Base-by-base conservation (phyloP, 441 rosid genomes). In the Aleurites moluccanus region DNA sequence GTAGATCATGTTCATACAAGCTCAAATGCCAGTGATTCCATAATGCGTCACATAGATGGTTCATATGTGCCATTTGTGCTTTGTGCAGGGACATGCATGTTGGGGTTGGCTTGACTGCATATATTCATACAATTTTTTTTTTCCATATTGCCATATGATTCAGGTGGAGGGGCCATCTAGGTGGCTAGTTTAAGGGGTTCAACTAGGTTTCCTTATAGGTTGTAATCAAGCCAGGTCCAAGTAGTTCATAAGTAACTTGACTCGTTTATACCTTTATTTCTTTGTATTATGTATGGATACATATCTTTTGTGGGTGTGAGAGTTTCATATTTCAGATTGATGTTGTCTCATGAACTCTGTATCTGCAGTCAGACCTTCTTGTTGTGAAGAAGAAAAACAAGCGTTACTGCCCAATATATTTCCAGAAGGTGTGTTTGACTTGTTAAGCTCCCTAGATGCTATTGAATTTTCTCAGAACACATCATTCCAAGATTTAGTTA, bases 331-430 rank as follows among this genome's bases (percentile, higher is more conserved):
- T 21, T 56, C 30, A 33, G 27, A 49, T 73, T 53, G 27, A 67
- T 73, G 25, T 66, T 35, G 40, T 77, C 47, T 73, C 79, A 52
- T 73, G 63, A 61, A 59, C 40, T 81, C 10, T 69, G 6, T 56
- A 6, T 78, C 14, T 87, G 74, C 94, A 94, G 99, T 94, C 99
- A 33, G 99, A 94, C 71, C 95, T 89, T 78, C 87, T 91, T 82
- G 88, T 89, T 70, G 92, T 91, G 81, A 91, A 85, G 89, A 94
- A 82, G 77, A 91, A 76, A 81, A 88, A 85, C 82, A 89, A 81
- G 85, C 92, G 98, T 21, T 93, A 86, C 81, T 91, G 90, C 85
- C 99, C 97, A 13, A 76, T 94, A 77, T 94, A 89, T 86, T 94
- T 94, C 87, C 90, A 90, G 76, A 94, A 94, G 97, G 99, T 90